Base-by-base conservation (phyloP, 345 rosid genomes). In the Citrus cavaleriei region DNA sequence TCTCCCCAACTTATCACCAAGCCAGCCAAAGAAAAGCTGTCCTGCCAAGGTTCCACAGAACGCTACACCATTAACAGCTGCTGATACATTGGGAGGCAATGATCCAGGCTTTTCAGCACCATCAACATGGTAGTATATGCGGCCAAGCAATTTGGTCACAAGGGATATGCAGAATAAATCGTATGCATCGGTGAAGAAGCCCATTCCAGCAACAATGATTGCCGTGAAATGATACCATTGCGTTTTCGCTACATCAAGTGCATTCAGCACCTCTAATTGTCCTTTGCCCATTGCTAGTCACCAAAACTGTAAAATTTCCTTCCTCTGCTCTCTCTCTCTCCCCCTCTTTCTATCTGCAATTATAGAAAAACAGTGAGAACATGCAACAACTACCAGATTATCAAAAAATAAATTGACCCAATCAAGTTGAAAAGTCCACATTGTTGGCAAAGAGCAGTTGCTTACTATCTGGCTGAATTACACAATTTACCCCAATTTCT, bases 201-300 rank as follows among this genome's bases (percentile, higher is more conserved):
- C 97, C 95, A 93, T 93, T 71, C 97, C 95, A 37, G 97, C 95
- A 16, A 91, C 90, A 16, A 93, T 79, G 46, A 93, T 90, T 2
- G 97, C 93, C 0, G 95, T 91, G 88, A 93, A 93, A 79, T 92
- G 97, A 75, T 92, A 92, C 92, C 93, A 89, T 78, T 91, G 94
- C 70, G 94, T 92, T 84, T 93, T 91, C 0, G 97, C 97, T 0
- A 78, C 85, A 77, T 93, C 95, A 30, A 93, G 93, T 13, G 93
- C 92, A 72, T 85, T 86, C 16, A 92, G 87, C 81, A 92, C 97
- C 37, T 89, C 73, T n/a, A 91, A 76, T 13, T 88, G 87, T 58
- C 86, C 88, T 22, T 79, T 85, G 6, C 84, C 89, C 97, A 92
- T 91, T 30, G 76, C 76, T 74, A 57, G 10, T 55, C 62, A 28